Base-by-base conservation (phyloP, 2,329 filamentous ascomycete genomes). In the Colletotrichum shisoi region DNA sequence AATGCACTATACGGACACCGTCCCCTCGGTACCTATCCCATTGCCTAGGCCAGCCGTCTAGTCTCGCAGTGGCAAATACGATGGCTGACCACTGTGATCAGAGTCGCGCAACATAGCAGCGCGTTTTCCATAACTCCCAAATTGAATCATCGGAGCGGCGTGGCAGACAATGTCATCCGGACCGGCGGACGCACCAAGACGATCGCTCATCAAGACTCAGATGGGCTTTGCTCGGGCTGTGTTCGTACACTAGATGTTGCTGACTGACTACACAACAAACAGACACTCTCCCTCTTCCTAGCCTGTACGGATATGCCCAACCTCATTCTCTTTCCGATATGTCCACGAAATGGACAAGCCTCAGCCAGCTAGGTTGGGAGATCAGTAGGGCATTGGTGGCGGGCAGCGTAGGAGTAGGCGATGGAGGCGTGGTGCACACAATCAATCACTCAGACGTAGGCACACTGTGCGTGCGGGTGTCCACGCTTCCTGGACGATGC, bases 221-320 rank as follows among this genome's bases (percentile, higher is more conserved):
- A 48, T 21, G 54, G 21, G 31, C 40, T 48, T 44, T 52, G 31
- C 65, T 65, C 49, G 65, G 65, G 61, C 56, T 45, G 49, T 9
- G 9, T 34, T 34, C 8, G 7, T 65, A n/a, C n/a, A n/a, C n/a
- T n/a, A 44, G 56, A 51, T 64, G 48, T 31, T 24, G 31, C 49
- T 64, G 65, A 60, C 62, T 37, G 65, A 60, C 56, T 37, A 60
- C 56, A 58, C 64, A 49, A 19, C 49, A 8, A 27, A 48, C 19
- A 59, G 8, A 9, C 7, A 8, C 8, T 48, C n/a, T n/a, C 49
- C 19, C 56, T 21, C 49, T 34, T 19, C 31, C 42, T 56, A 60
- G 61, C 58, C 37, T 49, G 15, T 57, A 27, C 39, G 31, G 17
- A 45, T 54, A 56, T 49, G 27, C 31, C 31, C 8, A 34, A 3